A percentile compares a stretch with the other conserved stretches of the same genome.
Evolutionary conservation across 2,329 filamentous ascomycete species (phyloP).

Genomic region (Ilyonectria destructans): DNA sequence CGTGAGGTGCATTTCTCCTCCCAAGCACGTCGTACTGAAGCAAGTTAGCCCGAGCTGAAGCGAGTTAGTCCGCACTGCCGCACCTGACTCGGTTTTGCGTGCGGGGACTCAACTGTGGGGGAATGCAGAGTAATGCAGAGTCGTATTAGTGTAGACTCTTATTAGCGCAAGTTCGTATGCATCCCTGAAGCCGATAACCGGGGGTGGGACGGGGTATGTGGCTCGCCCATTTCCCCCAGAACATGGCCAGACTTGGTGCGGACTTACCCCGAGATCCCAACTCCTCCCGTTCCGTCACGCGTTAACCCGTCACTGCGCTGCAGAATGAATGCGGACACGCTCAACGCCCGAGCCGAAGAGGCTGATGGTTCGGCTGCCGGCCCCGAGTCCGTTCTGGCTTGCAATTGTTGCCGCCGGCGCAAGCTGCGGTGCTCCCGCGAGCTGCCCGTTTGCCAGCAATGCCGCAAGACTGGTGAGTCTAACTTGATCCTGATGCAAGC

Average conservation of each 20-base stretch:
- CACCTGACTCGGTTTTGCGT: background rate
- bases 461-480: conserved; percentile 14
- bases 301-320: background rate
- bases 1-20: background rate
- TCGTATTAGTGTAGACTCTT: background rate
- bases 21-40: background rate
- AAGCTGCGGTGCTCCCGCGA: conserved; percentile 26
- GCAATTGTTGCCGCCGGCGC: conserved; percentile 22
- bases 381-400: conserved; percentile 10
- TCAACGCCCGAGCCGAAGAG: background rate
- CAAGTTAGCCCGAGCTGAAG: background rate
- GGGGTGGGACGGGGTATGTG: background rate
- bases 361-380: background rate
- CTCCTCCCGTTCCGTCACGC: background rate
- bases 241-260: background rate
- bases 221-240: background rate
- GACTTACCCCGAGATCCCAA: background rate
- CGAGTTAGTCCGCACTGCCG: background rate
- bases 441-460: conserved; percentile 16
- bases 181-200: background rate
- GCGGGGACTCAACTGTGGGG: background rate
- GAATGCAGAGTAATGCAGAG: background rate
- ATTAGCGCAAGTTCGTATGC: background rate
- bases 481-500: background rate
- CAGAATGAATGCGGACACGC: background rate